Conservation (phyloP, 371 early-diverging fungal species). For the Haplosporangium sp. region DNA sequence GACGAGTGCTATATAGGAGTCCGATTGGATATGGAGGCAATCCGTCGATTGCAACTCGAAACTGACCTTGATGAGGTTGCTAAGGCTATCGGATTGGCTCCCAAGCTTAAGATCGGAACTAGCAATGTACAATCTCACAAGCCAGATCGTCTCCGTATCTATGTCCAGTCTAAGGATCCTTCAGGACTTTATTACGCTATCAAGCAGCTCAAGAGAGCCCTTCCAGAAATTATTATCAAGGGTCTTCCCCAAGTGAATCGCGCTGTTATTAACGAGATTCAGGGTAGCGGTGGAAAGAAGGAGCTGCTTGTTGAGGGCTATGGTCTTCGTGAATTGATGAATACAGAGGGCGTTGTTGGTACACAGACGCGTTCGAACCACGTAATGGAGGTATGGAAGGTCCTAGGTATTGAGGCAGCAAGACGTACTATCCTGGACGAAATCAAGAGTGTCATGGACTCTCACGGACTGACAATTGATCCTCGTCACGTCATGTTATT, state of each 20-base stretch:
- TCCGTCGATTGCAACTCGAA: conserved; percentile 82
- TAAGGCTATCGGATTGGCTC: conserved; percentile 80
- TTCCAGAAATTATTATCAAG: conserved; percentile 85
- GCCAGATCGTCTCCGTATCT: conserved; percentile 81
- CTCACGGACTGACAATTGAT: conserved; percentile 89
- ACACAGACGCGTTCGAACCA: conserved; percentile 90
- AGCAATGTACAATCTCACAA: conserved; percentile 81
- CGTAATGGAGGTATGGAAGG: conserved; percentile 92
- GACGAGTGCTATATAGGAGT: conserved; percentile 83
- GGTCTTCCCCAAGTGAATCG: conserved; percentile 90
- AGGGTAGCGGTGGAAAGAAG: conserved; percentile 67
- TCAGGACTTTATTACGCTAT: conserved; percentile 77
- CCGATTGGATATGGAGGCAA: conserved; percentile 84
- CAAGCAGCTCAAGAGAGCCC: conserved; percentile 86
- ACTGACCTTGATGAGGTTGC: conserved; percentile 81
- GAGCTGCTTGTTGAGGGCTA: conserved; percentile 94
- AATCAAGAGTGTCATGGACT: conserved; percentile 74
- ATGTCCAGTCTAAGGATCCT: conserved; percentile 75
- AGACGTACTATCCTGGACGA: conserved; percentile 83
- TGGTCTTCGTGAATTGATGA: conserved; percentile 95
- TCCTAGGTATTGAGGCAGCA: conserved; percentile 99
- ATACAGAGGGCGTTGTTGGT: conserved; percentile 84
- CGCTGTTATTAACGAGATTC: conserved; percentile 87
- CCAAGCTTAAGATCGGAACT: conserved; percentile 85
- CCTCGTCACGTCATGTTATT: conserved; percentile 97